Conservation (phyloP, 148 eudicot genomes). For the Mesembryanthemum crystallinum region DNA sequence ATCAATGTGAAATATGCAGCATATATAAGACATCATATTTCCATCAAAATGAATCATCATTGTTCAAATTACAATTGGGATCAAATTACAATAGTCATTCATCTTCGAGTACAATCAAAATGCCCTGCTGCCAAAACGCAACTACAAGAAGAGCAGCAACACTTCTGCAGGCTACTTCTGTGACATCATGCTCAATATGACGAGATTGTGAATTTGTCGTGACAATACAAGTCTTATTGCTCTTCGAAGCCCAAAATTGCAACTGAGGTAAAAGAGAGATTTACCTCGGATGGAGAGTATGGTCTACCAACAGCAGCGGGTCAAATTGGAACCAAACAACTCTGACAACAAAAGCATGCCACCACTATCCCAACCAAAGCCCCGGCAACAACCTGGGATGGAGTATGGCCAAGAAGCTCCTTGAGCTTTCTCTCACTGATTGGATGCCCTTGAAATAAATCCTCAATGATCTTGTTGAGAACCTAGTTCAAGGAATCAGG, state of each 20-base stretch:
- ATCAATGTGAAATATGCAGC: not conserved
- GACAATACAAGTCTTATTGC: not conserved
- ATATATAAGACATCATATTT: not conserved
- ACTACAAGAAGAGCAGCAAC: constrained; percentile 2
- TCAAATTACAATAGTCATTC: not conserved
- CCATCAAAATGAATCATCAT: not conserved
- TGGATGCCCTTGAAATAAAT: constrained; percentile 92
- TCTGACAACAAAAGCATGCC: constrained; percentile 62
- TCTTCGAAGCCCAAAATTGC: constrained; percentile 7
- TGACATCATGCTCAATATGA: not conserved
- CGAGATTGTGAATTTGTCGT: not conserved
- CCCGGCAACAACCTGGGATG: constrained; percentile 78
- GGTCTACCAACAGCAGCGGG: not conserved
- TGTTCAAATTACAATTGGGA: constrained; percentile 1
- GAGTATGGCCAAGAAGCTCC: constrained; percentile 92
- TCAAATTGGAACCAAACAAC: constrained; percentile 31
- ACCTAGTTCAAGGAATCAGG: constrained; percentile 41
- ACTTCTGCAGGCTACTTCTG: not conserved
- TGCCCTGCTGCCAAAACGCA: not conserved
- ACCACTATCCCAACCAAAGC: constrained; percentile 71
- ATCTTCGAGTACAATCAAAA: not conserved
- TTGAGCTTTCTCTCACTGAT: constrained; percentile 90
- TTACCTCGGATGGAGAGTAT: too few species aligned
- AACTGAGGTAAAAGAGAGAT: not conserved
- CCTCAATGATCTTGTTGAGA: constrained; percentile 81